Percentiles rank a stretch among this genome's conserved stretches.
These are phyloP conservation scores for Perilla frutescens DNA, from an alignment of 257 asterid genomes.

Conservation along the genomic window DNA sequence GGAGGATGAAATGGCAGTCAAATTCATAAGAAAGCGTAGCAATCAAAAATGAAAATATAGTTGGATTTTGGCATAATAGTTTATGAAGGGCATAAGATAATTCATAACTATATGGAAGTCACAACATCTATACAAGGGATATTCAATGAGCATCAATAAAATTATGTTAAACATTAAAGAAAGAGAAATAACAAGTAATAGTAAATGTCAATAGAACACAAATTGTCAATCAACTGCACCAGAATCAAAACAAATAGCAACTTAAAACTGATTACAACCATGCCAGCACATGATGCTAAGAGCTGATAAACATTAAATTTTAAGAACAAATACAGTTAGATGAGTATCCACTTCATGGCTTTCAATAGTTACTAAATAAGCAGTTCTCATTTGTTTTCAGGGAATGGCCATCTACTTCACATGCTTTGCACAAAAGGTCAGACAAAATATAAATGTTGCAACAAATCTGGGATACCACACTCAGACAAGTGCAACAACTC, in stretches of 20 bases:
- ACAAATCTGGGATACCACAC: not conserved
- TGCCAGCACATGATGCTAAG: constrained; percentile 12
- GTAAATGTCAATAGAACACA: not conserved
- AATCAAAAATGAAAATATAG: not conserved
- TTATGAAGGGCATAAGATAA: not conserved
- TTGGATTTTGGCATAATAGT: not conserved
- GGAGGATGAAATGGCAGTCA: not conserved
- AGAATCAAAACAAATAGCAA: not conserved
- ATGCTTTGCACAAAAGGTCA: not conserved
- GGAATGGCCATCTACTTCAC: not conserved
- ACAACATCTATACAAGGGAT: not conserved
- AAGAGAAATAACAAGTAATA: not conserved
- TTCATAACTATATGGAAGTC: not conserved
- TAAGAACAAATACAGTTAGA: not conserved
- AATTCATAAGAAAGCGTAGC: not conserved
- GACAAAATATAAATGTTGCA: not conserved
- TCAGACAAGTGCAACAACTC: not conserved
- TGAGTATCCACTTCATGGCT: no score
- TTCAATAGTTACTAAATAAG: not conserved
- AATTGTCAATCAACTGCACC: not conserved
- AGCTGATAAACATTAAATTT: constrained; percentile 19
- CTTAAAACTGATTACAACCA: not conserved
- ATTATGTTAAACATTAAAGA: no score
- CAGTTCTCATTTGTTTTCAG: not conserved
- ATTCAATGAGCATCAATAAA: constrained; percentile 26